A percentile compares a stretch with the other conserved stretches of the same genome.
Evolutionary conservation across 2,329 filamentous ascomycete species (phyloP).

Genomic region (Botrytis deweyae): DNA sequence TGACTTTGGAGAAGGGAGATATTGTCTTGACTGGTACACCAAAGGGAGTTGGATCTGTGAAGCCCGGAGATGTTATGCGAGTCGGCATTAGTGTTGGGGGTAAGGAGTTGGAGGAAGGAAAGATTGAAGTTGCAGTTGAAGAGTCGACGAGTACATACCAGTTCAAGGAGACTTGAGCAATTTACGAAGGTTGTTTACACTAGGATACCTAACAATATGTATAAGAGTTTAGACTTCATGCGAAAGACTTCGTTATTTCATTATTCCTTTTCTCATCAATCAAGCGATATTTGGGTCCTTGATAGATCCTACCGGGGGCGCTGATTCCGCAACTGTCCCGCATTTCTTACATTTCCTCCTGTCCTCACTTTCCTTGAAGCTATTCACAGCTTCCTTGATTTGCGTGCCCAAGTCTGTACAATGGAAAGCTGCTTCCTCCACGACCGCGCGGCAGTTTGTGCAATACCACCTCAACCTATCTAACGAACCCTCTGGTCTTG

Average conservation of each 20-base stretch:
- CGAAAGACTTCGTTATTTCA: not conserved
- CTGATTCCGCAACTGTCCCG: conserved; percentile 70
- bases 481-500: conserved; percentile 64
- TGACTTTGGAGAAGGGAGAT: conserved; percentile 90
- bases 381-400: conserved; percentile 87
- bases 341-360: conserved; percentile 76
- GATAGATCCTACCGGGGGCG: conserved; percentile 60
- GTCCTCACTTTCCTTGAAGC: conserved; percentile 68
- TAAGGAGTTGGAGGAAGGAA: conserved; percentile 80
- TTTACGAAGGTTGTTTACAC: not conserved
- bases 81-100: conserved; percentile 79
- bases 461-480: conserved; percentile 95
- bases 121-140: conserved; percentile 78
- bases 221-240: not conserved
- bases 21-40: conserved; percentile 96
- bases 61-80: conserved; percentile 81
- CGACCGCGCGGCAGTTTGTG: conserved; percentile 62
- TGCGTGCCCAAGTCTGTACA: conserved; percentile 90
- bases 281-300: conserved; percentile 54
- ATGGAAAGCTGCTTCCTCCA: conserved; percentile 84
- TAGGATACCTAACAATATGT: conserved; percentile 14
- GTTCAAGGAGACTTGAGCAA: conserved; percentile 67
- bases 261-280: conserved; percentile 13
- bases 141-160: conserved; percentile 76
- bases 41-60: conserved; percentile 87